Percentiles rank a stretch among this genome's conserved stretches.
Evolutionary conservation across 2,329 filamentous ascomycete species (phyloP).

Genomic region (Purpureocillium lavendulum): DNA sequence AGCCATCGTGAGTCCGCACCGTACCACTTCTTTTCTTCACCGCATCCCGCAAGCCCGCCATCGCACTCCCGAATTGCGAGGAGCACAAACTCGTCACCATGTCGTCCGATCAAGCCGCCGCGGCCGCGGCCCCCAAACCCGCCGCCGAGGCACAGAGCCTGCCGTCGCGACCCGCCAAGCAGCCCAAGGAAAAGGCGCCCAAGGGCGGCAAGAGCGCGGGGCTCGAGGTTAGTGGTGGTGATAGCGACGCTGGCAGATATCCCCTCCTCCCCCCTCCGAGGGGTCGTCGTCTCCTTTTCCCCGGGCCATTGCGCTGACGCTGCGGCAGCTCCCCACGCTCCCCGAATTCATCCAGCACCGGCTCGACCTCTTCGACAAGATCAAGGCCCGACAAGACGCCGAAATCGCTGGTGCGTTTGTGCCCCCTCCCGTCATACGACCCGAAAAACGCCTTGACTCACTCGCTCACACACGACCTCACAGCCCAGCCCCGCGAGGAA

Average conservation of each 20-base stretch:
- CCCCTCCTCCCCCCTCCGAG: too few species aligned
- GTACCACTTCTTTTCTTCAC: constrained; percentile 10
- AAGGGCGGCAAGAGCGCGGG: constrained; percentile 50
- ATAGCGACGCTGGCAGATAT: too few species aligned
- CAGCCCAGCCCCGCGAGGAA: constrained; percentile 58
- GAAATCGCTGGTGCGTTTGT: constrained; percentile 48
- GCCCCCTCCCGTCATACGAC: not conserved
- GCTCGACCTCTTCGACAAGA: constrained; percentile 77
- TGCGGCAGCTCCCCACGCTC: constrained; percentile 30
- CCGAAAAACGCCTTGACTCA: too few species aligned
- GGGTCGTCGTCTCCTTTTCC: too few species aligned
- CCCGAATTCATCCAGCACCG: constrained; percentile 78
- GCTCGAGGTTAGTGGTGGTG: constrained; percentile 32
- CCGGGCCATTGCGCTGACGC: constrained; percentile 17
- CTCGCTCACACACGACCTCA: constrained; percentile 16
- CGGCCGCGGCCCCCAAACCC: constrained; percentile 23
- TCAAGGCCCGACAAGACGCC: constrained; percentile 77
- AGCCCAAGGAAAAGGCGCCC: constrained; percentile 27
- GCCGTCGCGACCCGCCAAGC: constrained; percentile 26
- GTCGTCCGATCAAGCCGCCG: constrained; percentile 26
- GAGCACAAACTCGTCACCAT: constrained; percentile 15
- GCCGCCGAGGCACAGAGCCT: constrained; percentile 24
- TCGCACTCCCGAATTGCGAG: too few species aligned
- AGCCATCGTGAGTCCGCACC: too few species aligned
- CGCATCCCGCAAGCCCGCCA: constrained; percentile 8